Base-by-base conservation (phyloP, 805 yeast genomes). In the Maudiozyma turicensis region DNA sequence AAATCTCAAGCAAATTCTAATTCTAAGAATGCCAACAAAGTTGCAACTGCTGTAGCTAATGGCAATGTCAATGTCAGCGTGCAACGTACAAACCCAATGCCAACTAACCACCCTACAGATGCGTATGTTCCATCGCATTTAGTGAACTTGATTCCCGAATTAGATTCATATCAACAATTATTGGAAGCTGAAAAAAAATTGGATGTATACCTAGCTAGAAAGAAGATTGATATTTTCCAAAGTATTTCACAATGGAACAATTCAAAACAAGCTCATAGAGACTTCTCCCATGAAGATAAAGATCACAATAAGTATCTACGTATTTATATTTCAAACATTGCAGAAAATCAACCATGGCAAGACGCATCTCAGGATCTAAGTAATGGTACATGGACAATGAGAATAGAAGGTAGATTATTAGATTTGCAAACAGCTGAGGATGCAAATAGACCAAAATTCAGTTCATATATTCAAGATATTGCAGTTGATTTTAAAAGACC, bases 271-370 rank as follows among this genome's bases (percentile, higher is more conserved):
- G 69, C 54, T 66, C 48, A 34, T 11, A 45, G 43, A 8, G 32
- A 44, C 1, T 48, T 47, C 20, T 69, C 57, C 72, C 65, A 53
- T 66, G 65, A 44, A 58, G 65, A 62, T 73, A 65, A 56, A 72
- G 71, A 53, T 61, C 48, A 53, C n/a, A 47, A 31, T 7, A 79
- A 79, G 37, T 82, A 84, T 11, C 73, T 93, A 57, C 78, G 98
- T 49, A 77, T 93, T 14, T 91, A 82, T 61, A 73, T 93, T 15
- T 88, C 90, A 59, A 88, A 86, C 62, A 83, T 87, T 5, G 72
- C 84, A 32, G 86, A 82, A 52, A 86, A 86, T 63, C 98, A 91
- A 68, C 86, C 91, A 42, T 93, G 98, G 98, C 91, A 85, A 63
- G 53, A 60, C 29, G 20, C 44, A 10, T 47, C 43, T 14, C 44